Base-by-base conservation (phyloP, 2,329 filamentous ascomycete genomes). In the Lasiodiplodia gonubiensis region DNA sequence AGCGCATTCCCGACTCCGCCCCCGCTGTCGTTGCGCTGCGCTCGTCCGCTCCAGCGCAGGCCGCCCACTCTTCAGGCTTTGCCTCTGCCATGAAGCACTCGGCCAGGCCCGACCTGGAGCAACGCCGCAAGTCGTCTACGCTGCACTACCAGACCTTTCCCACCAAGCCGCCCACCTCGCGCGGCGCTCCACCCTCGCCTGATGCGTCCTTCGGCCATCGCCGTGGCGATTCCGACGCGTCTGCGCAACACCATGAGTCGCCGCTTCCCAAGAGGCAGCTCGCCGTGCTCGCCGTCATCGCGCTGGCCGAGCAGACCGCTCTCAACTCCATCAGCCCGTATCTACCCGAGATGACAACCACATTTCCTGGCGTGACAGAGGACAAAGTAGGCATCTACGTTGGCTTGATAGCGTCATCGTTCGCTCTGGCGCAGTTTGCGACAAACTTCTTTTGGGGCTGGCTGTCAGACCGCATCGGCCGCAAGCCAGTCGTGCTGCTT, bases 311-410 rank as follows among this genome's bases (percentile, higher is more conserved):
- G 77, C 95, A 99, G 83, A 98, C 94, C 0, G 95, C 95, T 0
- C 86, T 99, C 75, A 99, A 99, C 79, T 97, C 93, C 25, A 97
- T 99, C 74, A 92, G 91, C 12, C 95, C 95, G 0, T 99, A 99
- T 78, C 87, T 99, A 1, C 95, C 95, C 0, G 88, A 93, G 72
- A 98, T 99, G 94, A 90, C 94, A 1, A 87, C 88, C 25, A 89
- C 88, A 0, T 98, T 98, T 76, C 91, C 92, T 1, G 92, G 92
- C 69, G 90, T 97, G 23, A 86, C 90, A 23, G 80, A 85, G 1
- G 84, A 83, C 6, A 83, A 93, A 72, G 90, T 91, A 37, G 95
- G 94, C 0, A 77, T 98, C 51, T 98, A 97, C 76, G 93, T 98
- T 0, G 95, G 95, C 16, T 84, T 93, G 55, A 90, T 98, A 57